Conservation (phyloP, 495 filamentous ascomycete species). For the Thermochaetoides thermophila region DNA sequence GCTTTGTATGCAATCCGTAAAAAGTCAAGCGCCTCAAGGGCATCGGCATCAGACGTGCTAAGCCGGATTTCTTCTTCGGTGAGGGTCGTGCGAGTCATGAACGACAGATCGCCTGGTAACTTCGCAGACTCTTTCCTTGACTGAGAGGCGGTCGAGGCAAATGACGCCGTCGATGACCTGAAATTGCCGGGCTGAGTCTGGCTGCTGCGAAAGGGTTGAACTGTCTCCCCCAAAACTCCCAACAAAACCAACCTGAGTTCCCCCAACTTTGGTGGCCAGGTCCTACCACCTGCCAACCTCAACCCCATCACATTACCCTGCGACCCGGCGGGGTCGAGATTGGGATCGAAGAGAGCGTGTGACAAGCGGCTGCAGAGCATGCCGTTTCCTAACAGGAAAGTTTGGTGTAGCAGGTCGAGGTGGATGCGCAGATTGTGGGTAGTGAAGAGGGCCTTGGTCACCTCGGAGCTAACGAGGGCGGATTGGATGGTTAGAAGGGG, state of each 20-base stretch:
- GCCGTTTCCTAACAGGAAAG: constrained; percentile 73
- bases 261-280: constrained; percentile 86
- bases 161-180: not conserved
- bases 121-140: no score
- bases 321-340: constrained; percentile 67
- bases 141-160: constrained; percentile 8
- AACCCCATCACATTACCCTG: constrained; percentile 64
- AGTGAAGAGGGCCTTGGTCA: constrained; percentile 66
- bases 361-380: constrained; percentile 65
- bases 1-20: constrained; percentile 73
- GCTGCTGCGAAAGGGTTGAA: constrained; percentile 15
- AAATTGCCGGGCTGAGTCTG: constrained; percentile 1
- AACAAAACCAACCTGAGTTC: constrained; percentile 79
- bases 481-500: constrained; percentile 62
- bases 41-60: constrained; percentile 64
- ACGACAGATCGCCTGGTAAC: constrained; percentile 70
- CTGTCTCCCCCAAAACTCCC: constrained; percentile 69
- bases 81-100: constrained; percentile 75
- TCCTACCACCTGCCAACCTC: constrained; percentile 57
- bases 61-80: constrained; percentile 57
- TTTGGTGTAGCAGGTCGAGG: constrained; percentile 58
- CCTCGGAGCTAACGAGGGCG: constrained; percentile 57
- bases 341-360: constrained; percentile 71
- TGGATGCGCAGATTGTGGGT: constrained; percentile 62
- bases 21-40: constrained; percentile 80